These are phyloP conservation scores for Taiozyma sp. DNA, from an alignment of 1,139 yeast genomes.

Conservation along the genomic window DNA sequence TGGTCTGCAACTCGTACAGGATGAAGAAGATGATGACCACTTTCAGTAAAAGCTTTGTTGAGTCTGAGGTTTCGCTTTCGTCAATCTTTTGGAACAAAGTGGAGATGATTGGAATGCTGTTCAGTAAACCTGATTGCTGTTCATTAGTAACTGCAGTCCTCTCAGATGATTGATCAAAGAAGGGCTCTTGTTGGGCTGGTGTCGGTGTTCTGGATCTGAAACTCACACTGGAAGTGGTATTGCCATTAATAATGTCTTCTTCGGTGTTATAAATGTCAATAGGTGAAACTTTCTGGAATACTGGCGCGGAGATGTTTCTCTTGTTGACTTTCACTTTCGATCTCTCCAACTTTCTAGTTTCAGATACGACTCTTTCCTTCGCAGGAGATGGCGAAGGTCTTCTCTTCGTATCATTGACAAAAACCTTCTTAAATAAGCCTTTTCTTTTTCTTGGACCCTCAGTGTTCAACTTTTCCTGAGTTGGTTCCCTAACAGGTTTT, in stretches of 20 bases:
- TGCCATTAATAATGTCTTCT: neutral
- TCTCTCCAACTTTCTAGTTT: neutral
- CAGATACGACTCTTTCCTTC: neutral
- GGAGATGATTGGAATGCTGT: constrained; percentile 13
- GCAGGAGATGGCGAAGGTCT: neutral
- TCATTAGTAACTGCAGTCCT: neutral
- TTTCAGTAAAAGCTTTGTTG: constrained; percentile 13
- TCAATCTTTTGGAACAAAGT: constrained; percentile 13
- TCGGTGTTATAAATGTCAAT: neutral
- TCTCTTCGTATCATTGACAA: neutral
- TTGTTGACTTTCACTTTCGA: neutral
- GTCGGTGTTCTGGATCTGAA: neutral
- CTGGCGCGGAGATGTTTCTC: neutral
- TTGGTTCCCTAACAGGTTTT: neutral
- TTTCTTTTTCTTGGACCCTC: neutral
- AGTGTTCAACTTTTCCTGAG: neutral
- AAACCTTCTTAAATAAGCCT: neutral
- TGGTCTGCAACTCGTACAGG: constrained; percentile 18
- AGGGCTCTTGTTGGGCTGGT: neutral
- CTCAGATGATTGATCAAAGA: neutral
- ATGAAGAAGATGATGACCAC: constrained; percentile 12
- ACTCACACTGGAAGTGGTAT: neutral
- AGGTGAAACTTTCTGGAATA: neutral
- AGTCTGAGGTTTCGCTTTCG: constrained; percentile 6
- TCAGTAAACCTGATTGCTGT: constrained; percentile 5